Evolutionary conservation across 2,329 filamentous ascomycete genomes (phyloP).

Genomic region (Coccinonectria pachysandricola): DNA sequence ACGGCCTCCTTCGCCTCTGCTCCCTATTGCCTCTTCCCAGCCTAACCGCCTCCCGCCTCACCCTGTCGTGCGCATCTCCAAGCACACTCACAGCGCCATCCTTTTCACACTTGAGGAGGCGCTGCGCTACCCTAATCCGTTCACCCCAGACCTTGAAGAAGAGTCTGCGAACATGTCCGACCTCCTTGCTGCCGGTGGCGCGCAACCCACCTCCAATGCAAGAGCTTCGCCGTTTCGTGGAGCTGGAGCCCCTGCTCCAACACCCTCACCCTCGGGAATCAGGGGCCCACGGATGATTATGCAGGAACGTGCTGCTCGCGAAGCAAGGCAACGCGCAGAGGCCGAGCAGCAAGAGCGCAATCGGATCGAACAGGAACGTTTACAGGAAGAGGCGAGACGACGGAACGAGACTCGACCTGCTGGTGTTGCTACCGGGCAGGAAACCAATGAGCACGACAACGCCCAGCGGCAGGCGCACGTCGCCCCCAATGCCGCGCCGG

Average conservation of each 20-base stretch:
- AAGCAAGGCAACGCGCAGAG: conserved; percentile 59
- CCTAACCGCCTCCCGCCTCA: conserved; percentile 30
- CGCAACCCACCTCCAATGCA: conserved; percentile 44
- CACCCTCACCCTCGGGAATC: conserved; percentile 54
- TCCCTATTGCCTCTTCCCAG: conserved; percentile 20
- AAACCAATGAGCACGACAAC: conserved; percentile 22
- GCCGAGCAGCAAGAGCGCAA: conserved; percentile 51
- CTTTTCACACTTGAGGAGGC: conserved; percentile 88
- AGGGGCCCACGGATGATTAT: conserved; percentile 85
- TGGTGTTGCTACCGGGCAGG: conserved; percentile 32
- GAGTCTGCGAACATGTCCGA: conserved; percentile 91
- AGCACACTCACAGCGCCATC: conserved; percentile 78
- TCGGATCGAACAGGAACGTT: conserved; percentile 45
- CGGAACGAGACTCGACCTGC: conserved; percentile 47
- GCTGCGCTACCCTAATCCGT: conserved; percentile 68
- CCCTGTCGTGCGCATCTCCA: conserved; percentile 57
- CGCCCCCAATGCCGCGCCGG: conserved; percentile 16
- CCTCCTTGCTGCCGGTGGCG: conserved; percentile 48
- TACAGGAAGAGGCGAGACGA: conserved; percentile 45
- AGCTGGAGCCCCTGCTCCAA: conserved; percentile 38
- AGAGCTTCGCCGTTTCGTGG: conserved; percentile 38
- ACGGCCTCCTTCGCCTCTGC: conserved; percentile 16
- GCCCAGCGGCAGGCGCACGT: conserved; percentile 21
- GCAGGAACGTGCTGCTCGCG: conserved; percentile 71
- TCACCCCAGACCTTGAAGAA: conserved; percentile 76